Base-by-base conservation (phyloP, 31 red algal genomes). In the Porphyra umbilicalis region DNA sequence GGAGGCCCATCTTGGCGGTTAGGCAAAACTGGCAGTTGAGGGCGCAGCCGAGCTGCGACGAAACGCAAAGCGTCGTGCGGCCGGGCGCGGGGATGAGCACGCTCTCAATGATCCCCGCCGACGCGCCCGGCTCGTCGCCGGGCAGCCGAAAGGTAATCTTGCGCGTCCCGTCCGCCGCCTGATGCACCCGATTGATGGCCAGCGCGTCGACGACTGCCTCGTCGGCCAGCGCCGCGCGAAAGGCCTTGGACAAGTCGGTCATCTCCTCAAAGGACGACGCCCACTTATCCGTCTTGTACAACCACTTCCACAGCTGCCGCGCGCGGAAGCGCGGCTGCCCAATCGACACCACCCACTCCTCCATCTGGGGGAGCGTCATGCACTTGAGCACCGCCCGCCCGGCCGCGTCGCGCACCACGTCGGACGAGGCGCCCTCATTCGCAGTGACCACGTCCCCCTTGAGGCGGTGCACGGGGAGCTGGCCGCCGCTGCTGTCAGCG, bases 11-110 rank as follows among this genome's bases (percentile, higher is more conserved):
- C 39, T 89, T 82, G 44, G 86, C 96, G 9, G 96, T 98, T 31
- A 88, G 79, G 40, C 96, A 98, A 80, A 98, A 98, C 83, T 95
- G 93, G 76, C 96, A 98, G 79, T 95, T 95, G 44, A 93, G 75
- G 0, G 93, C 96, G 77, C 96, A 98, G 25, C 96, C 96, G 37
- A 91, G 85, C 71, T 98, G 96, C 30, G 84, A 88, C 30, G 96
- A 98, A 20, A 98, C 81, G 81, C 96, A 98, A 2, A 98, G 74
- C 31, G 96, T 95, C 9, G 82, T 90, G 76, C 96, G 87, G 34
- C 84, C 90, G 0, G 92, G 83, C 9, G 87, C 80, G 0, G 96
- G 96, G 44, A 98, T 98, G 18, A 90, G 79, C 14, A 98, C 96
- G 18, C 89, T 85, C 79, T 98, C 96, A n/a, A 98, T 90, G 25